Base-by-base conservation (phyloP, 1,284 basidiomycete species). In the Puccinia triticina region DNA sequence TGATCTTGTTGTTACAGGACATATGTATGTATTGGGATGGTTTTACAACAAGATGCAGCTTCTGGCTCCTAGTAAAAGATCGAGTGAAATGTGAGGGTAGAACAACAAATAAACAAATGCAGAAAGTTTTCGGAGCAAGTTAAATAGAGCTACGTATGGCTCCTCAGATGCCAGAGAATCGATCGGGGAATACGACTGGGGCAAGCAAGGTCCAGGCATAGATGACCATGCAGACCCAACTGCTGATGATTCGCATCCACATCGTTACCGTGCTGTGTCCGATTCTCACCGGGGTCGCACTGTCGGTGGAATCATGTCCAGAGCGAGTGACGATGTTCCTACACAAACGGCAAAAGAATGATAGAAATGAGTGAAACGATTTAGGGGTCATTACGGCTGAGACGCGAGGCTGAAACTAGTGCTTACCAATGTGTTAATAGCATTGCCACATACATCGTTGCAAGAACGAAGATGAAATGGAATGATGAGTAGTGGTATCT, bases 401-500 rank as follows among this genome's bases (percentile, higher is more conserved):
- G 7, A 86, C 87, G 40, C 7, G 48, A 87, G 86, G 85, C 85
- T 85, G 57, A 53, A 46, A 23, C 73, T 37, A 74, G 48, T 40
- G 89, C 92, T 84, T 87, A 94, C 96, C 97, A 99, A 88, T 99
- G 96, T 1, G 97, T 99, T 83, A 99, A 88, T n/a, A 99, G 90
- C 91, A 98, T 97, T 0, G 94, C 95, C 55, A 98, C 95, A 88
- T 99, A 99, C 95, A 98, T 98, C 23, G 94, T 90, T 26, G 92
- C 97, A 84, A 98, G 93, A 72, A 93, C 92, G 87, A 99, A 99
- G 86, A 99, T 98, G 87, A 97, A 89, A 87, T 99, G 96, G 92
- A 99, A 99, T 93, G 95, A 98, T 23, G 94, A 92, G 87, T 99
- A 98, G 86, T 97, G 97, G 89, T 99, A 99, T 84, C 94, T 92